These are phyloP conservation scores for Psidium guajava DNA, from an alignment of 345 rosid species.

Conservation along the genomic window DNA sequence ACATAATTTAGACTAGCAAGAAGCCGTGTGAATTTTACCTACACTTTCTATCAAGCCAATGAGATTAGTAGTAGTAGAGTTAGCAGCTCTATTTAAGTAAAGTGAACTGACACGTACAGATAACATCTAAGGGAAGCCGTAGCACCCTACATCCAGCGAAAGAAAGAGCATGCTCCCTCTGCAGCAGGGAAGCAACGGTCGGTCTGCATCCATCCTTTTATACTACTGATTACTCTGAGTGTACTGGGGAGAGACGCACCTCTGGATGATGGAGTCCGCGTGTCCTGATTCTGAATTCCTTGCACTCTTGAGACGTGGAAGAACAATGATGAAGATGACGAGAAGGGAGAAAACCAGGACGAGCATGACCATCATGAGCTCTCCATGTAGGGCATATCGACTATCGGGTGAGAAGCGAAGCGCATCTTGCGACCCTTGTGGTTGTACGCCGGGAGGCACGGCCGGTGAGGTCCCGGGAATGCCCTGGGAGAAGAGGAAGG, in stretches of 20 bases:
- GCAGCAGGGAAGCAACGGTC: not conserved
- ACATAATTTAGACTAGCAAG: not conserved
- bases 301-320: constrained; percentile 23
- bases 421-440: not conserved
- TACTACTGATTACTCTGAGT: not conserved
- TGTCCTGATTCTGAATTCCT: not conserved
- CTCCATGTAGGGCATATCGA: constrained; percentile 35
- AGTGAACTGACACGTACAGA: not conserved
- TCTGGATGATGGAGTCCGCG: not conserved
- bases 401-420: constrained; percentile 17
- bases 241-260: not conserved
- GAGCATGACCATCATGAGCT: constrained; percentile 19
- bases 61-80: not conserved
- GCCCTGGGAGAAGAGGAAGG: not conserved
- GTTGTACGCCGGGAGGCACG: not conserved
- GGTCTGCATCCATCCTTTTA: not conserved
- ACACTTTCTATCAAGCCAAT: not conserved
- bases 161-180: not conserved
- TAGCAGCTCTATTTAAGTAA: not conserved
- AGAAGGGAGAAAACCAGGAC: constrained; percentile 22
- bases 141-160: not conserved
- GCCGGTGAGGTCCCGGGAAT: not conserved
- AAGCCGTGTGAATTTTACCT: not conserved
- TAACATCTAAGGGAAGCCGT: not conserved
- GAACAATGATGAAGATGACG: constrained; percentile 19